These are phyloP conservation scores for Xylariaceae sp. DNA, from an alignment of 2,329 filamentous ascomycete genomes.

Conservation along the genomic window DNA sequence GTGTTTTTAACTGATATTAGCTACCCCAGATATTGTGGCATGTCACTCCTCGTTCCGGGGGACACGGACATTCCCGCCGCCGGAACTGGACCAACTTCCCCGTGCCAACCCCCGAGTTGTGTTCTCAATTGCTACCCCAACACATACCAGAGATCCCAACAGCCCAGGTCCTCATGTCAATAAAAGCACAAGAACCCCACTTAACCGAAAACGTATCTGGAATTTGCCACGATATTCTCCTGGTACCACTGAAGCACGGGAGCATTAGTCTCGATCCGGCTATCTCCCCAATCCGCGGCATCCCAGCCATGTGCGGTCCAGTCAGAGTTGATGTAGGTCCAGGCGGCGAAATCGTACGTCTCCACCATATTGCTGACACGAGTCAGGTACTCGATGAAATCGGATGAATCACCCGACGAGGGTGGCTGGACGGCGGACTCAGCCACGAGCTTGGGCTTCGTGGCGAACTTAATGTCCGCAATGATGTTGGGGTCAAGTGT, in stretches of 20 bases:
- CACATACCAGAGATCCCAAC: too few species aligned
- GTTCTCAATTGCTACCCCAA: too few species aligned
- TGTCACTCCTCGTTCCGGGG: too few species aligned
- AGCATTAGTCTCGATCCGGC: conserved; percentile 1
- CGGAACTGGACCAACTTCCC: too few species aligned
- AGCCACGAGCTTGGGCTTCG: conserved; percentile 1
- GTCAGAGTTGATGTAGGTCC: conserved; percentile 2
- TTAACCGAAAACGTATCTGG: conserved; percentile 2
- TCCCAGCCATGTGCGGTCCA: conserved; percentile 4
- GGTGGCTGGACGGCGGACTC: conserved; percentile 1
- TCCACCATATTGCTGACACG: conserved; percentile 1
- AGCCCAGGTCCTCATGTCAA: too few species aligned
- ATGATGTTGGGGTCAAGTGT: conserved; percentile 1
- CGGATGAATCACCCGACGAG: background rate
- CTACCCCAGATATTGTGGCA: too few species aligned
- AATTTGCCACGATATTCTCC: conserved; percentile 1
- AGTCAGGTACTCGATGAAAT: conserved; percentile 1
- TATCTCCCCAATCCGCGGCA: conserved; percentile 1
- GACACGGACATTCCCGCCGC: too few species aligned
- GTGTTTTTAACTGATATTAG: too few species aligned
- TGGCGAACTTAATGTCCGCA: conserved; percentile 1
- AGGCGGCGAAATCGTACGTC: conserved; percentile 1
- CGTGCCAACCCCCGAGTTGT: too few species aligned
- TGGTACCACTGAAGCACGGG: background rate
- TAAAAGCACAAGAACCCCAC: too few species aligned